Base-by-base conservation (phyloP, 2,329 filamentous ascomycete species). In the Epichloe bromicola region DNA sequence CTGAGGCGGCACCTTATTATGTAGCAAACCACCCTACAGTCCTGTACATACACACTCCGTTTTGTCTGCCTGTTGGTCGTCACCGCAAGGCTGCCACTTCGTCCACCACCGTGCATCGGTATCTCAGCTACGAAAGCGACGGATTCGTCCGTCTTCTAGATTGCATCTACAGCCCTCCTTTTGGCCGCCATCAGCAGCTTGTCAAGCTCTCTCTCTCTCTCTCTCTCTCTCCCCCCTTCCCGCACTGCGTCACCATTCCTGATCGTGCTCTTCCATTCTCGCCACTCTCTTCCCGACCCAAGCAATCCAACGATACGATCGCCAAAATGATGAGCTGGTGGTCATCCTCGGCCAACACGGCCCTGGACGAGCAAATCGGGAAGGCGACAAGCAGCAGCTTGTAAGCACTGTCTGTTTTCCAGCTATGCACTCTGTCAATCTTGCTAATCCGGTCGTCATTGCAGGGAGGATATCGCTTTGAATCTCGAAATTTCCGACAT, bases 401-500 rank as follows among this genome's bases (percentile, higher is more conserved):
- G 85, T 95, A 80, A 56, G 83, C 10, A 52, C 43, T 39, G 30
- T 51, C 43, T 39, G 30, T 50, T 44, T 56, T 20, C 38, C 15
- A 36, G 23, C 45, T 23, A n/a, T 42, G 8, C 36, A 38, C n/a
- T 37, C 33, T 33, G 44, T n/a, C 43, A 19, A 4, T 3, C 15
- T 42, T 51, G 36, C 37, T 50, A 52, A 58, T 63, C 43, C 49
- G 33, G 34, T 42, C 5, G 11, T 15, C 8, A 0, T 17, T 23
- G 10, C 46, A 94, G 88, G 59, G 90, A 98, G 71, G 91, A 98
- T 64, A 97, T 98, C 66, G 86, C 93, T 40, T 80, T 96, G 59
- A 97, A 97, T 67, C 83, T 98, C 63, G 93, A 98, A 70, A 97
- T 98, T 61, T 96, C 91, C 67, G 93, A 98, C 72, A 76, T 95